Percentiles rank a stretch among this genome's conserved stretches.
Conservation (phyloP, 768 basidiomycete species). For the Naganishia vishniacii region DNA sequence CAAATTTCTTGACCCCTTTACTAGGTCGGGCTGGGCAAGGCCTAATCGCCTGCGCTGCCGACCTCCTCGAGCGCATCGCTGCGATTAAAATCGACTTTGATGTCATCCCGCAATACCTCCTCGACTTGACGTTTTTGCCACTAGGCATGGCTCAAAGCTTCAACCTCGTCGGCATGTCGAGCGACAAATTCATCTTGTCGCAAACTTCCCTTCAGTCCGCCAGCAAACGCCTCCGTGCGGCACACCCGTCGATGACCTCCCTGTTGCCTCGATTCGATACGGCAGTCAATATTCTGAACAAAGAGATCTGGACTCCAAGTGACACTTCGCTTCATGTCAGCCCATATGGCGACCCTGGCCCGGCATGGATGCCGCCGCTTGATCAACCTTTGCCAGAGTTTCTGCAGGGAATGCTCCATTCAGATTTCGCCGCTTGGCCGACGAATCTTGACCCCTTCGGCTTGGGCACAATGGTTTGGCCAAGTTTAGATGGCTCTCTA, state of each 20-base stretch:
- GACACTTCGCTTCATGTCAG: neutral
- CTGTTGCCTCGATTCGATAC: conserved; percentile 12
- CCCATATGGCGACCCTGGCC: neutral
- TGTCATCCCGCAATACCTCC: conserved; percentile 2
- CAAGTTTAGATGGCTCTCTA: neutral
- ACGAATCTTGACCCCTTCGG: conserved; percentile 6
- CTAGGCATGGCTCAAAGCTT: conserved; percentile 11
- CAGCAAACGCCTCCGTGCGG: conserved; percentile 10
- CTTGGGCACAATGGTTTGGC: conserved; percentile 10
- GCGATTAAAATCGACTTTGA: conserved; percentile 7
- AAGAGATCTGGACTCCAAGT: neutral
- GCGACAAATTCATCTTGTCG: neutral
- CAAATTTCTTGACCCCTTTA: neutral
- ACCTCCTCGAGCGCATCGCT: conserved; percentile 1
- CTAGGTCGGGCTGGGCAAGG: neutral
- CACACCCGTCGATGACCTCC: neutral
- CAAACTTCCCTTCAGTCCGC: neutral
- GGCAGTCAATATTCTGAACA: neutral
- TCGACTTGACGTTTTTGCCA: conserved; percentile 6
- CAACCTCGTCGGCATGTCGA: neutral
- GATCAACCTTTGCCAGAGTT: conserved; percentile 8
- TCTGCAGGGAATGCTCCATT: conserved; percentile 13
- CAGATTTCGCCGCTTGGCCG: conserved; percentile 13
- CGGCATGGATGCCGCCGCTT: too few species aligned
- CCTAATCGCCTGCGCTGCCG: conserved; percentile 6